Base-by-base conservation (phyloP, 2,329 filamentous ascomycete species). In the Colletotrichum neosansevieriae region DNA sequence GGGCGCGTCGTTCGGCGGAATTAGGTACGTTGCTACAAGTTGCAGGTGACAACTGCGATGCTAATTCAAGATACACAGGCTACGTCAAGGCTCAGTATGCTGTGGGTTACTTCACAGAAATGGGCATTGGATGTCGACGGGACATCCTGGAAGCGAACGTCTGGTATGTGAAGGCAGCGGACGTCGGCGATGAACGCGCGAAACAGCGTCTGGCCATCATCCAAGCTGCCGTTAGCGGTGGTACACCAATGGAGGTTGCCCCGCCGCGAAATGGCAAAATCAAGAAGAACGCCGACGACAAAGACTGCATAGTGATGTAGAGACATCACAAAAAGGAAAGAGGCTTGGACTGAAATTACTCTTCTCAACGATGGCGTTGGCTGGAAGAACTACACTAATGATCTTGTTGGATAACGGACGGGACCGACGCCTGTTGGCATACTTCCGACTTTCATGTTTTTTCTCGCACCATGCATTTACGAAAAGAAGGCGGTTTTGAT, bases 131-230 rank as follows among this genome's bases (percentile, higher is more conserved):
- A 57, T 98, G 94, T 78, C 92, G 94, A 42, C 90, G 94, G 56
- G 96, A 99, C 78, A 90, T 95, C n/a, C 87, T 99, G 49, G 94
- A 98, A 79, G 95, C 96, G 73, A 99, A 99, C 76, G 93, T 97
- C 36, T 98, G 94, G 95, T 99, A 99, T 77, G 95, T 99, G 73
- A 93, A 93, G 79, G 96, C 96, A 5, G 95, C 96, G 15, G 95
- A 97, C 73, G 89, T 93, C 57, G 96, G 95, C 53, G 94, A 98
- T 75, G 93, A 96, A 74, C 89, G 94, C 66, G 96, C 96, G 58
- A 95, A 92, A 78, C 92, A 96, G 75, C 89, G 96, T 29, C 85
- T 99, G 60, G 89, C 92, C 19, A 93, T 94, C 45, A 99, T 99
- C 70, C 89, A 92, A 70, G 92, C 92, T 9, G 95, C 96, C 11